Evolutionary conservation across 2,329 filamentous ascomycete genomes (phyloP).

Genomic region (Meredithiella fracta): DNA sequence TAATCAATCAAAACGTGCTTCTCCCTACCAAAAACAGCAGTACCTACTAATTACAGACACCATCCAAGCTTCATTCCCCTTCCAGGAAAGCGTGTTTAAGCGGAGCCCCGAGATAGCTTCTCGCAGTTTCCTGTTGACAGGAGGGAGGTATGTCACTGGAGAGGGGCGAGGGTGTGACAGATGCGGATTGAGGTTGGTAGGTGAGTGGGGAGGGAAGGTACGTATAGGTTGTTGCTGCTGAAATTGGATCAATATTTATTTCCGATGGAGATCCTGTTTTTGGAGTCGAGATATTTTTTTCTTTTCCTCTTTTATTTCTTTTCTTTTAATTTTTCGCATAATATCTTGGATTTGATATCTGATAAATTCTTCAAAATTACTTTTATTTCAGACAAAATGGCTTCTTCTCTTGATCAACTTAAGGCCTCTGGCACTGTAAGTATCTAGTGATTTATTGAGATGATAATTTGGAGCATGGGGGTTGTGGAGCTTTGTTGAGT

Average conservation of each 20-base stretch:
- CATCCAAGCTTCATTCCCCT: no score
- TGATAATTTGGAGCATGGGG: no score
- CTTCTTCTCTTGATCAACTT: constrained; percentile 85
- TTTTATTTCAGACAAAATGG: constrained; percentile 37
- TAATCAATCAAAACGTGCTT: neutral
- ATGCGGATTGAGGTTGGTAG: no score
- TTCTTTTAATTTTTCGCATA: constrained; percentile 8
- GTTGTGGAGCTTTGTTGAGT: no score
- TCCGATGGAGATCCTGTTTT: constrained; percentile 3
- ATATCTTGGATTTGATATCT: constrained; percentile 4
- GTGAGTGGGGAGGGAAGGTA: no score
- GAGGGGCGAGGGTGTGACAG: no score
- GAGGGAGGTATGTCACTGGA: neutral
- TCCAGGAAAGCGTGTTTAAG: no score
- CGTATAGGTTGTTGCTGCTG: neutral
- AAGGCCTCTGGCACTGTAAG: constrained; percentile 92
- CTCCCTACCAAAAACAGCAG: neutral
- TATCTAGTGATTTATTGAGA: constrained; percentile 21
- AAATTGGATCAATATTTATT: constrained; percentile 7
- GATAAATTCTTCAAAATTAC: constrained; percentile 5
- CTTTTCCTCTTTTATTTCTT: constrained; percentile 6
- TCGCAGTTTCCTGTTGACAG: neutral
- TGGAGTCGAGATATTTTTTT: neutral
- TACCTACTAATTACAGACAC: neutral
- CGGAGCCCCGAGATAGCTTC: neutral